Base-by-base conservation (phyloP, 176 grass and related monocot genomes). In the Eremochloa ophiuroides region DNA sequence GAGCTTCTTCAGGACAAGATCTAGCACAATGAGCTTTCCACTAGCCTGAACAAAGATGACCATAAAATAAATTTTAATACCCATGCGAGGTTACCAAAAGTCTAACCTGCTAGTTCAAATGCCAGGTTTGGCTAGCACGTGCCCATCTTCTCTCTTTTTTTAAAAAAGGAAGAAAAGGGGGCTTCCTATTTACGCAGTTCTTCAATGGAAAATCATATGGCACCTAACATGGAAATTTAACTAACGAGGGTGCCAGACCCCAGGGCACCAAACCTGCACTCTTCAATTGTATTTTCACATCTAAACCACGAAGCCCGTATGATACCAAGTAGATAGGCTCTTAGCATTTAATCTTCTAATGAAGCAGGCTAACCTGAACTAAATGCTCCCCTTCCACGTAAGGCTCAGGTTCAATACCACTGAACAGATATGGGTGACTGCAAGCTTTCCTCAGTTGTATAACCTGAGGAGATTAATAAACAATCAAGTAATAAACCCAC, bases 401-500 rank as follows among this genome's bases (percentile, higher is more conserved):
- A 80, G 95, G 92, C 81, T 98, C 95, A 38, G 95, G 90, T 80
- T 98, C 95, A 63, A 98, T 94, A 10, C 95, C 95, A 87, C 68
- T 89, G 81, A 98, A 98, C 16, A 98, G 88, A 77, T 98, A 98
- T 72, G 95, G 95, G 85, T 98, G 95, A 77, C 92, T 98, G 56
- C 92, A 98, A 66, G 95, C 85, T 94, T 98, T 98, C 23, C 88
- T 66, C 59, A 98, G 90, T 83, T 98, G 95, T 75, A 98, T 90
- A 78, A 98, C 92, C 95, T 94, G 81, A 73, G 44, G 91, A 71
- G 10, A 72, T 8, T 60, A 91, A 77, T 82, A 77, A 76, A 59
- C 41, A 69, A 75, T 66, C 22, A 87, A 22, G n/a, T 48, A 56
- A 69, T 34, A 66, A 86, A 39, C 38, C 5, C 74, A 18, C 38